Evolutionary conservation across 2,329 filamentous ascomycete species (phyloP).

Genomic region (Calonectria montana): DNA sequence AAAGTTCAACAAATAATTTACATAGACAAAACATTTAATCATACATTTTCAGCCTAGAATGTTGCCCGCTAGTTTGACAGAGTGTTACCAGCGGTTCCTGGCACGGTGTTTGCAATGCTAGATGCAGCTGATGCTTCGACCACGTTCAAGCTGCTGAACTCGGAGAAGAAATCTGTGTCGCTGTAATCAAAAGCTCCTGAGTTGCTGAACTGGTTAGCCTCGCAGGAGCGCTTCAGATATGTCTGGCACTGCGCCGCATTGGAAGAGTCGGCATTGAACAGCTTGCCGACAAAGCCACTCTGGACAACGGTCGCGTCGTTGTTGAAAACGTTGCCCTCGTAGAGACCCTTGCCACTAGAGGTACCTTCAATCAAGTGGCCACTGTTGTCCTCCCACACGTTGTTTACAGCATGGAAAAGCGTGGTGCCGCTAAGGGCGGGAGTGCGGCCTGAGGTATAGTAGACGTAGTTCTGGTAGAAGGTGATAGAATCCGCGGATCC

Average conservation of each 20-base stretch:
- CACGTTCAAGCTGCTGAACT: neutral
- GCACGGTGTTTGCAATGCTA: neutral
- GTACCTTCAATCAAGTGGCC: neutral
- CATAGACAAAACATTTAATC: neutral
- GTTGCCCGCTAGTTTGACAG: neutral
- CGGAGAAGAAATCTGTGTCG: neutral
- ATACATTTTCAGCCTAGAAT: neutral
- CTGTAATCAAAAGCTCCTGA: neutral
- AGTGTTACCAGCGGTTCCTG: neutral
- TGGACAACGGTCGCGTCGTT: neutral
- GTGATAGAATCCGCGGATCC: constrained; percentile 1
- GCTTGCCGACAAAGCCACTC: neutral
- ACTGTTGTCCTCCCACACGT: neutral
- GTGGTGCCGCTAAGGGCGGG: neutral
- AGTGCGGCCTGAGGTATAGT: constrained; percentile 1
- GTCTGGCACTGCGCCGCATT: neutral
- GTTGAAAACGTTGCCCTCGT: constrained; percentile 1
- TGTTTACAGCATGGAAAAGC: constrained; percentile 1
- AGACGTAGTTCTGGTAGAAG: constrained; percentile 5
- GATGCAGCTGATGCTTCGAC: neutral
- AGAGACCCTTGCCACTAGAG: neutral
- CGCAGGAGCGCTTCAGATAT: neutral
- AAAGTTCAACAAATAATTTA: neutral
- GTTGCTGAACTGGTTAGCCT: neutral
- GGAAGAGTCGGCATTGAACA: neutral